Conservation (phyloP, 352 stramenopile genomes). For the Phytophthora vignae region DNA sequence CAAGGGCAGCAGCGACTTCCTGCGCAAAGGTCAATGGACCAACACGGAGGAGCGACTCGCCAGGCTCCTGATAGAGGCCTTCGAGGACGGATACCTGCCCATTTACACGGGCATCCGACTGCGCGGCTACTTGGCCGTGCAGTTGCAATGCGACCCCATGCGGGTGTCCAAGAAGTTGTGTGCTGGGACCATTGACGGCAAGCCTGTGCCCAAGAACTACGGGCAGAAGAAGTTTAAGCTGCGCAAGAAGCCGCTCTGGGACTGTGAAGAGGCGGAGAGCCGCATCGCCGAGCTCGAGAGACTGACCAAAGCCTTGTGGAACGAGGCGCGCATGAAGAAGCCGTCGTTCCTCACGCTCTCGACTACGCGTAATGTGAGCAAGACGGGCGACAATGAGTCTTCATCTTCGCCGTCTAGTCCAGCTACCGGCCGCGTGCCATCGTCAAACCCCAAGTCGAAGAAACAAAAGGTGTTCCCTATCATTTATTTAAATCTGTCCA, state of each 20-base stretch:
- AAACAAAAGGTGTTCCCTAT: constrained; percentile 77
- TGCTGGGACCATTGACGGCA: constrained; percentile 71
- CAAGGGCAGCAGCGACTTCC: constrained; percentile 70
- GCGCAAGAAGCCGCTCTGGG: constrained; percentile 64
- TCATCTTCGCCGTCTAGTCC: constrained; percentile 28
- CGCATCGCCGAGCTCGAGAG: constrained; percentile 57
- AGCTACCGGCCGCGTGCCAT: constrained; percentile 37
- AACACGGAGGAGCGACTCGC: constrained; percentile 70
- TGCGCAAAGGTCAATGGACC: constrained; percentile 83
- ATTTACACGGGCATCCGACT: constrained; percentile 81
- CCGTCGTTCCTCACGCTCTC: constrained; percentile 72
- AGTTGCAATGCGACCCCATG: constrained; percentile 86
- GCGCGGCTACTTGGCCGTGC: constrained; percentile 77
- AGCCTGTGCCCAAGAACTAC: constrained; percentile 79
- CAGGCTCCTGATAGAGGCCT: constrained; percentile 68
- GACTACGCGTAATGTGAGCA: constrained; percentile 55
- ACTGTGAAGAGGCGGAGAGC: constrained; percentile 52
- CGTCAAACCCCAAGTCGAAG: constrained; percentile 48
- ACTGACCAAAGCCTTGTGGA: constrained; percentile 66
- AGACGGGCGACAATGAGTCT: constrained; percentile 29
- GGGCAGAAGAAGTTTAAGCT: constrained; percentile 84
- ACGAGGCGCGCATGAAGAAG: constrained; percentile 54
- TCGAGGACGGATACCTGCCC: constrained; percentile 75
- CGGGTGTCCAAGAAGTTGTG: constrained; percentile 86
- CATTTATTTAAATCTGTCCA: constrained; percentile 86